A percentile compares a stretch with the other conserved stretches of the same genome.
These are phyloP conservation scores for Polytrichum formosum DNA, from an alignment of 225 moss, liverwort and hornwort species.

Conservation along the genomic window DNA sequence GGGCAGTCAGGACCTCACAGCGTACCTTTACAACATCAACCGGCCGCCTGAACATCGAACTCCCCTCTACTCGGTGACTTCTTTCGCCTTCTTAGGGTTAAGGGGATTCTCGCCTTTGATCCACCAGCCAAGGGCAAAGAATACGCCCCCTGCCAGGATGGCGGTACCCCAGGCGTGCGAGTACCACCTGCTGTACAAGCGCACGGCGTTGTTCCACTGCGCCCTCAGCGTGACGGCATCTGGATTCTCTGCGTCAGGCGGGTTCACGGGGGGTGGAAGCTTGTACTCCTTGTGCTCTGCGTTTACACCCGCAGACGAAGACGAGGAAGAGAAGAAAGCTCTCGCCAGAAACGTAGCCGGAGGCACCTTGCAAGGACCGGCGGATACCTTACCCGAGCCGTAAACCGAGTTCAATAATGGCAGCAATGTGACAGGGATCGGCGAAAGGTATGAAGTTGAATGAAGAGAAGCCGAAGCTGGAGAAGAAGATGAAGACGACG, in stretches of 20 bases:
- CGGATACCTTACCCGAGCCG: background rate
- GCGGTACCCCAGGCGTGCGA: slow-evolving; percentile 94
- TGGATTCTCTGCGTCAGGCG: slow-evolving; percentile 70
- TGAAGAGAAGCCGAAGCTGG: no score
- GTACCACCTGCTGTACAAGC: slow-evolving; percentile 71
- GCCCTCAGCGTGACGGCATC: slow-evolving; percentile 64
- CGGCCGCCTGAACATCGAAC: background rate
- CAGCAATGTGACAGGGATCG: background rate
- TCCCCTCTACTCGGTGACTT: background rate
- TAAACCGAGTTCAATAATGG: slow-evolving; percentile 28
- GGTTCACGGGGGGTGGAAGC: slow-evolving; percentile 58
- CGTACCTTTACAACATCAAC: no score
- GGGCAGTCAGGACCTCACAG: no score
- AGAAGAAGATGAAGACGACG: no score
- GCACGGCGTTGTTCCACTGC: slow-evolving; percentile 83
- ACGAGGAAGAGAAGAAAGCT: slow-evolving; percentile 23
- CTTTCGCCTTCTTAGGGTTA: slow-evolving; percentile 40
- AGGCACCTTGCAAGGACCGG: background rate
- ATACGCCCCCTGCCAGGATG: slow-evolving; percentile 65
- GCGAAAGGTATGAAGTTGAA: background rate
- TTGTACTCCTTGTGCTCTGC: slow-evolving; percentile 30
- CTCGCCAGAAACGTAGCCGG: background rate
- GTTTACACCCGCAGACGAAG: slow-evolving; percentile 10
- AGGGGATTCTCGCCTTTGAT: slow-evolving; percentile 85
- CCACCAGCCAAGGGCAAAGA: slow-evolving; percentile 77